Base-by-base conservation (phyloP, 768 basidiomycete genomes). In the Floccularia luteovirens region DNA sequence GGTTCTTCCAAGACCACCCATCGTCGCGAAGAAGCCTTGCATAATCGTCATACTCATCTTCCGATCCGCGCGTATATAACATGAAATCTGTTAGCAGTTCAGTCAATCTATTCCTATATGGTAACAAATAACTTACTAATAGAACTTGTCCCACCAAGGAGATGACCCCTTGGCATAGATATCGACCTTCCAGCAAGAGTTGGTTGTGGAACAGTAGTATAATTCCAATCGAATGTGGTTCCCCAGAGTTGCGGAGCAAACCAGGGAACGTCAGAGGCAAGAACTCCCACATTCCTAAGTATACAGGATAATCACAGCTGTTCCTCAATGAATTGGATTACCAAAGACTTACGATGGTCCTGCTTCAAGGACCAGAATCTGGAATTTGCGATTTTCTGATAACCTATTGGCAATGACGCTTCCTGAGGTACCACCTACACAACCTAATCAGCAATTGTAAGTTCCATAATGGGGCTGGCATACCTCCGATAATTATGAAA, bases 1-100 rank as follows among this genome's bases (percentile, higher is more conserved):
- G 38, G 4, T 38, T 45, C 4, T 44, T 45, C 52, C 56, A 57
- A 1, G 48, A 46, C 77, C 78, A 80, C 3, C 62, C 62, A 1
- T 59, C 39, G 27, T 77, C 72, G 5, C 69, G 74, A 10, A 62
- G 57, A 16, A 68, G 54, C 1, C 47, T 32, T 0, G 69, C 74
- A 55, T 69, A 74, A 43, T 71, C 69, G 43, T 79, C 70, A 40
- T 67, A 80, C 46, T 79, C 77, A 12, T 61, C 60, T 2, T 36
- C 40, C 3, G 58, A 53, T 3, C 65, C 65, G 2, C 58, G 50
- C 2, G 53, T 60, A 30, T 19, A 34, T 8, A 19, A 10, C 33
- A 34, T 11, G 33, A 11, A 34, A 19, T 34, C 33, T 34, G 33
- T 8, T 8, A 11, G 17, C 8, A 8, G 19, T 8, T 11, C 17